phyloP scores from a whole-genome alignment of 2,329 filamentous ascomycete genomes.

The Colletotrichum liriopes region DNA sequence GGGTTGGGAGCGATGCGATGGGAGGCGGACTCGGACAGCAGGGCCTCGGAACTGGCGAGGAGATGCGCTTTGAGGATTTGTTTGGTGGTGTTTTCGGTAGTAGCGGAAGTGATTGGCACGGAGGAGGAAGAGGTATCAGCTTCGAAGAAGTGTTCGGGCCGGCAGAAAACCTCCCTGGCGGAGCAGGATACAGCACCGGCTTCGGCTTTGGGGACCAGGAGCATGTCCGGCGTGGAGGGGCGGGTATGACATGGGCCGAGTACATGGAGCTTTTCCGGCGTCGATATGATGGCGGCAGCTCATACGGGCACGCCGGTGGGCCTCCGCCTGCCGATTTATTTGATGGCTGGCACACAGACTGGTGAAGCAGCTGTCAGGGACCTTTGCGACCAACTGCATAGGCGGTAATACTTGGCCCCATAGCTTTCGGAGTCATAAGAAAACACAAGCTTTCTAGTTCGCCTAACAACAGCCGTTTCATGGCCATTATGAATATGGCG shows the following conservation, averaged over 20 bases:
- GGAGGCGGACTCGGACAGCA: neutral
- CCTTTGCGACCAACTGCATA: neutral
- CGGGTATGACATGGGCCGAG: constrained; percentile 28
- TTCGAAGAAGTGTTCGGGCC: neutral
- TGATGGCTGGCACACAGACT: constrained; percentile 21
- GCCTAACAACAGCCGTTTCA: no score
- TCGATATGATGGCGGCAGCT: neutral
- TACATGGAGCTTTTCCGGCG: constrained; percentile 12
- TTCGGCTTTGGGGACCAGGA: neutral
- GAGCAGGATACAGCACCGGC: neutral
- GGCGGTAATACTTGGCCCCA: neutral
- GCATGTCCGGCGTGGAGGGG: constrained; percentile 1
- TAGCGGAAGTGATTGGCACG: neutral
- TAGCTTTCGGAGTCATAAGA: neutral
- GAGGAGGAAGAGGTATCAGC: neutral
- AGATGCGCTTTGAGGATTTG: constrained; percentile 14
- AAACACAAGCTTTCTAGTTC: neutral
- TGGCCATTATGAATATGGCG: neutral
- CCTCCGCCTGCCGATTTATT: constrained; percentile 17
- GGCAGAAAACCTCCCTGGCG: neutral
- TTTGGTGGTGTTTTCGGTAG: constrained; percentile 5
- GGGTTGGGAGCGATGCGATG: neutral
- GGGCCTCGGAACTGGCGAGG: neutral
- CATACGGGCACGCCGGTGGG: neutral
- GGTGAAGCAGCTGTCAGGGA: neutral